A percentile compares a stretch with the other conserved stretches of the same genome.
These are phyloP conservation scores for Penicillium frequentans DNA, from an alignment of 2,329 filamentous ascomycete genomes.

Conservation along the genomic window DNA sequence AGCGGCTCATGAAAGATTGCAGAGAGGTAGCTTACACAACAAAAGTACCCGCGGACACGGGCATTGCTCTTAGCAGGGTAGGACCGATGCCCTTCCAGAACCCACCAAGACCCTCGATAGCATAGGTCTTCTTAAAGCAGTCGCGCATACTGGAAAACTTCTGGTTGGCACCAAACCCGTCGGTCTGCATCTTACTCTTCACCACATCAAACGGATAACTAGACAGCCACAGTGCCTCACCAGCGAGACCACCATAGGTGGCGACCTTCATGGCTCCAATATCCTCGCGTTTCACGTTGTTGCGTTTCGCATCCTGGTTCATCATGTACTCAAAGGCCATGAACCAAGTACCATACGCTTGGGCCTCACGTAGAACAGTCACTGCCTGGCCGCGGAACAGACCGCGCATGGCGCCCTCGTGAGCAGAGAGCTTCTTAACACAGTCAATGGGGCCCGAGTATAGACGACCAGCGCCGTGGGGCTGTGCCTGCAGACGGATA, in stretches of 20 bases:
- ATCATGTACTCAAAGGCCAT: slow-evolving; percentile 93
- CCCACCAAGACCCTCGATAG: slow-evolving; percentile 71
- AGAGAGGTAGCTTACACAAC: slow-evolving; percentile 60
- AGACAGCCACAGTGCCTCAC: slow-evolving; percentile 87
- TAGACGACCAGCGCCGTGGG: slow-evolving; percentile 75
- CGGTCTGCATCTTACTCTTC: slow-evolving; percentile 99
- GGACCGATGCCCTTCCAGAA: slow-evolving; percentile 96
- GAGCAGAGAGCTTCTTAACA: slow-evolving; percentile 74
- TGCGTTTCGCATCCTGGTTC: slow-evolving; percentile 81
- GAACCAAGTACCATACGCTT: slow-evolving; percentile 97
- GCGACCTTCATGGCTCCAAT: slow-evolving; percentile 85
- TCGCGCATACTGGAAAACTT: slow-evolving; percentile 81
- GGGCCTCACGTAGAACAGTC: slow-evolving; percentile 83
- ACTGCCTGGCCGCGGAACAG: slow-evolving; percentile 87
- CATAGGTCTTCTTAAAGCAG: slow-evolving; percentile 82
- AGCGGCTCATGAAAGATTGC: neutral
- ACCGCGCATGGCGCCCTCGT: slow-evolving; percentile 68
- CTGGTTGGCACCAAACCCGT: slow-evolving; percentile 75
- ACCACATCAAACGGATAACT: slow-evolving; percentile 97
- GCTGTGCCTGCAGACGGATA: slow-evolving; percentile 94
- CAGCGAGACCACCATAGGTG: slow-evolving; percentile 86
- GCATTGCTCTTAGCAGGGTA: slow-evolving; percentile 91
- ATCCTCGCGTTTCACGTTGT: slow-evolving; percentile 71
- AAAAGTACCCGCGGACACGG: slow-evolving; percentile 96
- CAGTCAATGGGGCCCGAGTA: slow-evolving; percentile 89